A percentile compares a stretch with the other conserved stretches of the same genome.
phyloP scores from a whole-genome alignment of 345 rosid genomes.

The Syzygium aromaticum region DNA sequence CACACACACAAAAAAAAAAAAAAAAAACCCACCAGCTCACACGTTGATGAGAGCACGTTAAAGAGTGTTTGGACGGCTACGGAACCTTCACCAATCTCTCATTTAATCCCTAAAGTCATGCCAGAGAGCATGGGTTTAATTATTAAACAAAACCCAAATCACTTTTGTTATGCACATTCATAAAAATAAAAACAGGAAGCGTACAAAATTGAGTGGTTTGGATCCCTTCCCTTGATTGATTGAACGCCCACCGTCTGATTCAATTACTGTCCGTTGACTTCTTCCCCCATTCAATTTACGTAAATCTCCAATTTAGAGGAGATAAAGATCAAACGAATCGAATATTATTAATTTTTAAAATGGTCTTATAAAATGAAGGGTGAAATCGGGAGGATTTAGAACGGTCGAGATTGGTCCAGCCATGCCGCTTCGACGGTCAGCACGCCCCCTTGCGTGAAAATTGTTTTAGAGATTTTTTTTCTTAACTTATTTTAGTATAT shows the following conservation, averaged over 20 bases:
- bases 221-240: background rate
- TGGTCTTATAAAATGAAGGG: too few species aligned
- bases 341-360: too few species aligned
- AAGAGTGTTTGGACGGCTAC: constrained; percentile 3
- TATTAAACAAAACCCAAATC: background rate
- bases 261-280: background rate
- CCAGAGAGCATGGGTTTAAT: background rate
- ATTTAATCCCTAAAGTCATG: background rate
- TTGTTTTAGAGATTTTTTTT: background rate
- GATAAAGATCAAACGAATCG: background rate
- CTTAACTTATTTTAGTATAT: background rate
- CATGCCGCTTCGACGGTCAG: background rate
- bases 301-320: background rate
- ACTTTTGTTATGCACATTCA: background rate
- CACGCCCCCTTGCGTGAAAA: background rate
- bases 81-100: background rate
- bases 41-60: constrained; percentile 5
- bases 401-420: background rate
- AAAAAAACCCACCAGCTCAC: background rate
- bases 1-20: background rate
- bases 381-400: background rate
- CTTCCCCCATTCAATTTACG: background rate
- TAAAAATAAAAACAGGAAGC: background rate
- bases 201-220: background rate
- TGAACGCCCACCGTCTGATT: background rate